These are phyloP conservation scores for Calonectria montana DNA, from an alignment of 2,329 filamentous ascomycete species.

Conservation along the genomic window DNA sequence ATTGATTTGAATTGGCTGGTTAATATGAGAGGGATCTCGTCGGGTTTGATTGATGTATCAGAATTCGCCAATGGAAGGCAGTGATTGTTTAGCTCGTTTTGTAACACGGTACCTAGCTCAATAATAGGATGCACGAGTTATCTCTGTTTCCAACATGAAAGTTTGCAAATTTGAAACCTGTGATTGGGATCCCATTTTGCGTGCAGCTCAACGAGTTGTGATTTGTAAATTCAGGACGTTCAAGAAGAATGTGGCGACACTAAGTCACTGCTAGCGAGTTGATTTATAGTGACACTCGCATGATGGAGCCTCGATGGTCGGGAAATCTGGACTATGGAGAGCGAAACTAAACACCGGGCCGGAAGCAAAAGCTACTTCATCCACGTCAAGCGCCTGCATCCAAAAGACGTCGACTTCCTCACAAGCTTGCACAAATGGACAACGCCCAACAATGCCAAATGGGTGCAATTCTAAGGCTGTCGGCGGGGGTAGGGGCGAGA, in stretches of 20 bases:
- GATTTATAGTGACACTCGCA: constrained; percentile 7
- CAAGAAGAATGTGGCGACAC: background rate
- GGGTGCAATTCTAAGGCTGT: background rate
- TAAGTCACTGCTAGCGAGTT: background rate
- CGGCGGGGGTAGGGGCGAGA: constrained; percentile 16
- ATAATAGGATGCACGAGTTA: constrained; percentile 37
- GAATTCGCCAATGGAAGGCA: constrained; percentile 14
- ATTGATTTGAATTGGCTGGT: constrained; percentile 23
- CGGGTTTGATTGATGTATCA: constrained; percentile 24
- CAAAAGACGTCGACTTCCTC: background rate
- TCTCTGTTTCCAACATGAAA: background rate
- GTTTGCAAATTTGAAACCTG: background rate
- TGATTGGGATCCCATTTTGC: background rate
- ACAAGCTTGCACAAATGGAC: background rate
- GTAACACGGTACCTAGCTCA: constrained; percentile 28
- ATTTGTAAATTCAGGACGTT: background rate
- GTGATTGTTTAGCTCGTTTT: constrained; percentile 25
- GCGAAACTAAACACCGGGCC: background rate
- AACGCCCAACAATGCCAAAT: background rate
- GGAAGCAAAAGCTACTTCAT: background rate
- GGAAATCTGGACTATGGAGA: background rate
- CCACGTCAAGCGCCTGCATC: background rate
- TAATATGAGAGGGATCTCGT: constrained; percentile 27
- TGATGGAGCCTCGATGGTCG: background rate
- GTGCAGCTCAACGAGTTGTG: too few relatives aligned